phyloP scores from a whole-genome alignment of 371 early-diverging fungal species.

The Apophysomyces ossiformis region DNA sequence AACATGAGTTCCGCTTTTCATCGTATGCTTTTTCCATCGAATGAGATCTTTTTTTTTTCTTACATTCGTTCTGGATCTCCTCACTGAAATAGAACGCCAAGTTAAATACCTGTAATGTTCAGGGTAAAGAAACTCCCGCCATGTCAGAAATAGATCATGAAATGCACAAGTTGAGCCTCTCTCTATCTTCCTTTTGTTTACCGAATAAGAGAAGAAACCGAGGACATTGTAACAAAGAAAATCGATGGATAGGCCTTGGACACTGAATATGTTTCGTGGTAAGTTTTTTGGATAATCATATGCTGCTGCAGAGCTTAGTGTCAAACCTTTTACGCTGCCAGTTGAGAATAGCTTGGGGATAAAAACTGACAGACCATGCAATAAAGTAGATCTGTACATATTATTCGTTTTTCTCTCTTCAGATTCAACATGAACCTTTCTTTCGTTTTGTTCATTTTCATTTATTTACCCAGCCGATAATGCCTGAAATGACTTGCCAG shows the following conservation, averaged over 20 bases:
- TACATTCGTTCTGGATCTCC: conserved; percentile 75
- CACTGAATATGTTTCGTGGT: conserved; percentile 37
- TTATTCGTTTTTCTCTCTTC: neutral
- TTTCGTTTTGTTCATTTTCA: neutral
- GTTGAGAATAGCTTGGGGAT: conserved; percentile 45
- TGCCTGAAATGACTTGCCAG: conserved; percentile 35
- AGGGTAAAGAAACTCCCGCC: neutral
- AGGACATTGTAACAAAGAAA: conserved; percentile 84
- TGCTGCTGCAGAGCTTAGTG: neutral
- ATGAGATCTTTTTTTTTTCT: neutral
- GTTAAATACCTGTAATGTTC: conserved; percentile 66
- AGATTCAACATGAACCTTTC: no score
- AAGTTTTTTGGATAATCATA: neutral
- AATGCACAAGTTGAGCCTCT: no score
- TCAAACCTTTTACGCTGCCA: conserved; percentile 38
- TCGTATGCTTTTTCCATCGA: no score
- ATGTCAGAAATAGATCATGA: neutral
- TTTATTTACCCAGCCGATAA: conserved; percentile 47
- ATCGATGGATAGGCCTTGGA: conserved; percentile 89
- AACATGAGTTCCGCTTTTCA: no score
- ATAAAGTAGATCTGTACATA: conserved; percentile 39
- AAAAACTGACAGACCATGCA: conserved; percentile 52
- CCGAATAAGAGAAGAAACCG: conserved; percentile 88
- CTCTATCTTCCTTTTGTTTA: conserved; percentile 23
- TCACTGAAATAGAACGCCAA: conserved; percentile 71